Conservation (phyloP, 257 asterid species). For the Knoxia roxburghii region DNA sequence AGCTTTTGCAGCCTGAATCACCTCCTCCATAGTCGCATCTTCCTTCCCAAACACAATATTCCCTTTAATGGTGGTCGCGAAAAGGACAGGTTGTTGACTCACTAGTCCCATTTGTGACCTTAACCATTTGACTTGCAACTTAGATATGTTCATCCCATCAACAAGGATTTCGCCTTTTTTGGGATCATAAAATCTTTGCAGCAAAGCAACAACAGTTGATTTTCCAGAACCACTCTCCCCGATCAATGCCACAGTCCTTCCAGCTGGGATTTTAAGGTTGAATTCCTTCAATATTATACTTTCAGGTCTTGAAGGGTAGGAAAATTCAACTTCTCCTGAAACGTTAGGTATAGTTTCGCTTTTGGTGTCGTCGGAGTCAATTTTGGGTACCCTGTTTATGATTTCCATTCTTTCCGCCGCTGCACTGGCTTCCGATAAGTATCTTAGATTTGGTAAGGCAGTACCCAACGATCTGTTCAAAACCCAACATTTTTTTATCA, state of each 20-base stretch:
- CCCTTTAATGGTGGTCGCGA: conserved; percentile 81
- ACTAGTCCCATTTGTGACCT: conserved; percentile 96
- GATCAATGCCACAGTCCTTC: conserved; percentile 71
- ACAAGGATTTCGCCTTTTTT: conserved; percentile 56
- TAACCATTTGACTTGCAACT: conserved; percentile 74
- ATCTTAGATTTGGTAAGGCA: no score
- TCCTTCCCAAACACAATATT: conserved; percentile 86
- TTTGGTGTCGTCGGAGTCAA: no score
- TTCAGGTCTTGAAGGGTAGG: conserved; percentile 78
- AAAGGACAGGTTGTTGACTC: conserved; percentile 90
- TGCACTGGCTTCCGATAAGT: no score
- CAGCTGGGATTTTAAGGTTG: conserved; percentile 57
- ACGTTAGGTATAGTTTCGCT: conserved; percentile 14
- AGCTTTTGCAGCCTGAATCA: conserved; percentile 79
- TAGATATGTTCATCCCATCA: conserved; percentile 68
- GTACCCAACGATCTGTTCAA: no score
- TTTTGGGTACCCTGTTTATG: no score
- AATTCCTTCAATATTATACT: conserved; percentile 56
- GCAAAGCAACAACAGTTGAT: conserved; percentile 67
- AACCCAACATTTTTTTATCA: no score
- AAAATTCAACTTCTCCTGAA: conserved; percentile 62
- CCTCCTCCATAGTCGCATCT: conserved; percentile 68
- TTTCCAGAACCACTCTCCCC: conserved; percentile 96
- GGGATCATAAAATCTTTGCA: conserved; percentile 88
- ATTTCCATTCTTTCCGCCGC: no score